Conservation (phyloP, 1,284 basidiomycete species). For the Agroathelia rolfsii region DNA sequence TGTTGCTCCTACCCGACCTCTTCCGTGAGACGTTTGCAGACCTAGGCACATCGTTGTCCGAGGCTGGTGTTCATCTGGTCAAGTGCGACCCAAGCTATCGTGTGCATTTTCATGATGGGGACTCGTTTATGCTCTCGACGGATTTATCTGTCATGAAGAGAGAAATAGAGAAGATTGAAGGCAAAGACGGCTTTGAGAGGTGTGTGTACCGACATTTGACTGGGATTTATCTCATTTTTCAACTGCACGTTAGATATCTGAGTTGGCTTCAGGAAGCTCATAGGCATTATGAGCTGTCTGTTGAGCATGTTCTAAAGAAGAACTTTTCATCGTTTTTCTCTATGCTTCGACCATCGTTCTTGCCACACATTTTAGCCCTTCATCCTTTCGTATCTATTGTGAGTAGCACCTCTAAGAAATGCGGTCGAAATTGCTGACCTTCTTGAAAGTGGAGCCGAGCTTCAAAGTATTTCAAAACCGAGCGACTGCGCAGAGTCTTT, state of each 20-base stretch:
- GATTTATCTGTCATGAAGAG: slow-evolving; percentile 30
- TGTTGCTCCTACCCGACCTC: slow-evolving; percentile 35
- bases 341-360: slow-evolving; percentile 28
- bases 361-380: slow-evolving; percentile 25
- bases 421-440: too few relatives aligned
- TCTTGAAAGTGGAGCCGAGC: slow-evolving; percentile 23
- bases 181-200: slow-evolving; percentile 28
- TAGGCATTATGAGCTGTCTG: slow-evolving; percentile 30
- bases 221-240: too few relatives aligned
- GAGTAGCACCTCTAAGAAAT: slow-evolving; percentile 3
- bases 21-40: slow-evolving; percentile 34
- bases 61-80: slow-evolving; percentile 28
- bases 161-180: slow-evolving; percentile 35
- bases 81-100: slow-evolving; percentile 32
- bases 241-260: too few relatives aligned
- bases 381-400: slow-evolving; percentile 23
- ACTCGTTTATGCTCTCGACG: slow-evolving; percentile 28
- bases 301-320: slow-evolving; percentile 29
- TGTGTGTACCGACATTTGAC: too few relatives aligned
- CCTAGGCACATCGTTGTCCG: slow-evolving; percentile 28
- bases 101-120: slow-evolving; percentile 34
- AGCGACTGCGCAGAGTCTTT: slow-evolving; percentile 33
- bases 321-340: slow-evolving; percentile 30
- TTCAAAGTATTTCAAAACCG: slow-evolving; percentile 33
- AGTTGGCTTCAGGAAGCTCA: slow-evolving; percentile 27